Base-by-base conservation (phyloP, 352 stramenopile genomes). In the Lagenidium giganteum region DNA sequence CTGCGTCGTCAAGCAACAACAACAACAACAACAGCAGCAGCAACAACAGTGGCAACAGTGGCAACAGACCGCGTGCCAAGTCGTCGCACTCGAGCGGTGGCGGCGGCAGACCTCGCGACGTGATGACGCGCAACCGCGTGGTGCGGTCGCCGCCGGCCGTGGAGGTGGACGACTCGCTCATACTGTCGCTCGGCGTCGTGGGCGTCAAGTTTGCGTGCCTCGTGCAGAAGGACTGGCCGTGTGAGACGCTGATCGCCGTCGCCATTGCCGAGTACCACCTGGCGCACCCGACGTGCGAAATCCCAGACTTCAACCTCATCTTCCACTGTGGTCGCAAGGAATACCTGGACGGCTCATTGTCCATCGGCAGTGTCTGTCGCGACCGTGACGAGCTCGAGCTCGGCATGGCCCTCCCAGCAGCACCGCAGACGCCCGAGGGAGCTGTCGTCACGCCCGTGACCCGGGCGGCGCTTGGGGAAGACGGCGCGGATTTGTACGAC, bases 291-390 rank as follows among this genome's bases (percentile, higher is more conserved):
- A 23, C 57, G 28, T 75, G 54, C 24, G 68, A 89, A 57, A 57
- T 80, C 12, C 76, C 76, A 5, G 74, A 76, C 28, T 87, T 76
- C 47, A 83, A 85, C 42, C 54, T 71, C 26, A 73, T 89, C 5
- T 86, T 76, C 50, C 71, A 89, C 47, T 40, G 47, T 25, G 69
- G 63, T 25, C 67, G 59, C 16, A 54, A 79, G 46, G 54, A 66
- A 56, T 73, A 64, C 33, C 45, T 86, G 20, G 53, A 66, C 20
- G 52, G 50, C 13, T 51, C 48, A n/a, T 64, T 70, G 16, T 36
- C 41, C 20, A 75, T 86, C 14, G 49, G 34, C n/a, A 47, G 53
- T 17, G 62, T 51, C 18, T 86, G 70, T 35, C 26, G 26, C 5
- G 51, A 53, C 32, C 53, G 55, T n/a, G 73, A 83, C 33, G 58